phyloP scores from a whole-genome alignment of 768 basidiomycete species.

The Crassisporium funariophilum region DNA sequence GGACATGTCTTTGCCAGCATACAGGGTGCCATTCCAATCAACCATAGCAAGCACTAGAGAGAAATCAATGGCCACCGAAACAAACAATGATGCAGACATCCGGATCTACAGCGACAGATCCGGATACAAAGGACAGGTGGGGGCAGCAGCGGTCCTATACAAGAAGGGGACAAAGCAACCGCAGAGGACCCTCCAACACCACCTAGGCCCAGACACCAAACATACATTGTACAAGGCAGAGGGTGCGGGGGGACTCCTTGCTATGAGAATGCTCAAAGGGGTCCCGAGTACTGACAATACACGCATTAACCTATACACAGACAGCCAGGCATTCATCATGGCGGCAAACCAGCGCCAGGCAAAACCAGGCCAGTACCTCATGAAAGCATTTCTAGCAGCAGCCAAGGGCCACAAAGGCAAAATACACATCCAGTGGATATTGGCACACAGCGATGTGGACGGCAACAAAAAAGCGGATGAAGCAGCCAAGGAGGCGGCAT shows the following conservation, averaged over 20 bases:
- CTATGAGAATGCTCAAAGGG: constrained; percentile 7
- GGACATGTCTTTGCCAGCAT: neutral
- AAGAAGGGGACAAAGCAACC: neutral
- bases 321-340: neutral
- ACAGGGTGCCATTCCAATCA: too few species aligned
- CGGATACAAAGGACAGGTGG: constrained; percentile 8
- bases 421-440: neutral
- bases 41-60: neutral
- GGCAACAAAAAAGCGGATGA: constrained; percentile 5
- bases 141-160: constrained; percentile 21
- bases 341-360: neutral
- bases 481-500: constrained; percentile 25
- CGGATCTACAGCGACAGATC: constrained; percentile 17
- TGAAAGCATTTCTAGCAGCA: neutral
- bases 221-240: constrained; percentile 1
- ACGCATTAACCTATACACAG: neutral
- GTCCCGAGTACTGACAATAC: neutral
- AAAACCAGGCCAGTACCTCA: constrained; percentile 6
- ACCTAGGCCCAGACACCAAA: neutral
- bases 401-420: neutral
- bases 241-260: constrained; percentile 16
- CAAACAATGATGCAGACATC: neutral
- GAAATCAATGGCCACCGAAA: neutral
- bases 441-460: neutral
- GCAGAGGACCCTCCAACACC: neutral